Base-by-base conservation (phyloP, 2,329 filamentous ascomycete species). In the Aspergillus vadensis region DNA sequence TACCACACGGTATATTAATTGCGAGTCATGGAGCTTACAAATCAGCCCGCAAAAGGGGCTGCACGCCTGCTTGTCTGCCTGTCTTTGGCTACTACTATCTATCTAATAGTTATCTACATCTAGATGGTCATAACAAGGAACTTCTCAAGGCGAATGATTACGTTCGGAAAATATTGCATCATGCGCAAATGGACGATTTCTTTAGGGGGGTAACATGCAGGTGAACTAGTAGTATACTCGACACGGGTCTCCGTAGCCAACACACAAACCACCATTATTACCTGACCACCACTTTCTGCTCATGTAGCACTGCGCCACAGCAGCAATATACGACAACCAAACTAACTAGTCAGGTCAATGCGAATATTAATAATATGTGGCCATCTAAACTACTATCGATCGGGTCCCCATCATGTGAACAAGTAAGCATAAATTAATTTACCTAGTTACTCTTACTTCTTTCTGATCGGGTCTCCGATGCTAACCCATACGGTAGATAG, bases 41-140 rank as follows among this genome's bases (percentile, higher is more conserved):
- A 50, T 30, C 47, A 50, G 10, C 25, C 47, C 47, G 47, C 47
- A 50, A 50, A 50, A 50, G 47, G 47, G 47, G 47, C 23, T 50
- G 23, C 10, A 19, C 21, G 41, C 41, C 41, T 44, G 30, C 12
- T 12, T 36, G 30, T 36, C 30, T 36, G 32, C 32, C 32, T 15
- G 12, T 12, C 32, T 9, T 44, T 12, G 10, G 23, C 19, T 44
- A 44, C 19, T 44, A 6, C 14, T 21, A 44, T 12, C 10, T 14
- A 12, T 7, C 41, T 23, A 27, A 7, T 27, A n/a, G n/a, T n/a
- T n/a, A 27, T 27, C 7, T 27, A 27, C 25, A 21, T 6, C 19
- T 12, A 12, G 10, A 44, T 21, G 41, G 23, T 19, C 41, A 44
- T 12, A 23, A 5, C 17, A 43, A 43, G 41, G 19, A 23, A 44